Percentiles rank a stretch among this genome's conserved stretches.
Evolutionary conservation across 768 basidiomycete genomes (phyloP).

Genomic region (Antrodiella citrinella): DNA sequence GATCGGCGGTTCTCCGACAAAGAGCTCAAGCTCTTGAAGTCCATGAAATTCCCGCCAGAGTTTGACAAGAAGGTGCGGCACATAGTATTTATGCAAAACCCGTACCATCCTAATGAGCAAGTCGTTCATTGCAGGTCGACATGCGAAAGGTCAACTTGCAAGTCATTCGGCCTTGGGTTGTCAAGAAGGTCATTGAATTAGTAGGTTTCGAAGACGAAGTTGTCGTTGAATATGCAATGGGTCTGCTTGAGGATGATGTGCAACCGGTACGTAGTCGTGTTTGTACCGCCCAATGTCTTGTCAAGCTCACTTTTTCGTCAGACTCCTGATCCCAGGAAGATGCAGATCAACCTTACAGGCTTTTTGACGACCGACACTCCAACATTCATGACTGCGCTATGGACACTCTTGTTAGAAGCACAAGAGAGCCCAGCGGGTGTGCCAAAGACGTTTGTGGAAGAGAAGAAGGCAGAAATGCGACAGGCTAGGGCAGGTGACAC

Average conservation of each 20-base stretch:
- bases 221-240: constrained; percentile 94
- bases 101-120: background rate
- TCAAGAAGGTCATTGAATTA: constrained; percentile 84
- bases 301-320: constrained; percentile 22
- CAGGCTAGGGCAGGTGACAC: constrained; percentile 54
- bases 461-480: constrained; percentile 90
- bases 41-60: constrained; percentile 84
- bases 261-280: constrained; percentile 53
- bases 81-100: background rate
- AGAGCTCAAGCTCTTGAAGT: constrained; percentile 80
- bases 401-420: constrained; percentile 90
- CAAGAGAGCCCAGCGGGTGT: constrained; percentile 85
- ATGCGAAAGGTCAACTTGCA: constrained; percentile 91
- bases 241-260: constrained; percentile 78
- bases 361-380: constrained; percentile 87
- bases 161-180: constrained; percentile 93
- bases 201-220: constrained; percentile 96
- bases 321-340: constrained; percentile 89
- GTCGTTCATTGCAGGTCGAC: constrained; percentile 56
- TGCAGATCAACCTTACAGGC: constrained; percentile 91
- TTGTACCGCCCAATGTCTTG: background rate
- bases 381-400: constrained; percentile 80
- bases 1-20: constrained; percentile 94
- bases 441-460: constrained; percentile 82
- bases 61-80: constrained; percentile 74